Evolutionary conservation across 768 basidiomycete genomes (phyloP), one percentile per base, ranked within the genome.

Genomic region (Hericium alpestre): DNA sequence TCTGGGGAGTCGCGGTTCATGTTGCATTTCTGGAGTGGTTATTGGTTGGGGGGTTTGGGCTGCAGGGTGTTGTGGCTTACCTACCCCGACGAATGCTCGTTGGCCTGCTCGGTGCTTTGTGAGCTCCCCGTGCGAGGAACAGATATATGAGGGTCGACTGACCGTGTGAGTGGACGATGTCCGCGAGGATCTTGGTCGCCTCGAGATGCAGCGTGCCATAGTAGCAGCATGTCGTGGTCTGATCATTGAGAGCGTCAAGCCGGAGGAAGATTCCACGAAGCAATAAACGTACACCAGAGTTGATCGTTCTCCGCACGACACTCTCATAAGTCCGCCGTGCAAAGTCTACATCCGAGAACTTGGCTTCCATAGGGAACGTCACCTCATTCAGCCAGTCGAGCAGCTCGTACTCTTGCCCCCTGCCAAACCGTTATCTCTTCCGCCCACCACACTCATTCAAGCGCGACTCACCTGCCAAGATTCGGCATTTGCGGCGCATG

Each of bases 201-300:
- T 87, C 85, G 23, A 85, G 72, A 67, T 98, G 92, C 13, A 93
- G 70, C 2, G 83, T 86, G 8, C 83, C 90, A 66, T 90, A 95
- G 70, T 94, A 96, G 68, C 91, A 96, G 65, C 85, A 90, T 0
- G 94, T 96, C 0, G 94, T 96, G 1, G 93, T 95, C 93, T 93
- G 64, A 38, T 32, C 25, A 18, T 18, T 53, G 18, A 50, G 39
- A 55, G 56, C 56, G 54, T 9, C 18, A n/a, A 20, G 8, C 41
- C 40, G 18, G 18, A 13, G 4, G 15, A 4, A 41, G 43, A 12
- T 23, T 40, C 22, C 22, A 40, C 54, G 51, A 49, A 62, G 52
- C 53, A 50, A 23, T 50, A 47, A 16, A 75, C 85, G 63, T 67
- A 95, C 94, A 51, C 92, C 93, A 38, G 72, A 79, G 58, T 86